Evolutionary conservation across 768 basidiomycete species (phyloP), one percentile per base, ranked within the genome.

Genomic region (Cyathus striatus): DNA sequence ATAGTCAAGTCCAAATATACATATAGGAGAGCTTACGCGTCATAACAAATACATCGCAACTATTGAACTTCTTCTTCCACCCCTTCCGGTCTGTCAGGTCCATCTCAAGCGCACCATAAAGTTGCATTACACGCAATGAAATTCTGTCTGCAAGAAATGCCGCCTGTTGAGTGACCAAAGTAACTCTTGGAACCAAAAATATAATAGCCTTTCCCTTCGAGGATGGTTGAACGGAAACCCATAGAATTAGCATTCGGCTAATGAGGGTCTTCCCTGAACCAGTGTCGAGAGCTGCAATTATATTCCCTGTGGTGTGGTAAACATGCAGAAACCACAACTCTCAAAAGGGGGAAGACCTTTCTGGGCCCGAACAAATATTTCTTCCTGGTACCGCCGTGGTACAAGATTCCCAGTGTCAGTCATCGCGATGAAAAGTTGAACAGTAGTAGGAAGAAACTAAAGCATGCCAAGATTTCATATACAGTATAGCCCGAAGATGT

Each of bases 111-210:
- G 78, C 75, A 14, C 90, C 91, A 47, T 81, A 76, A 21, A 89
- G 73, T 53, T 81, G 81, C 22, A 72, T 63, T 17, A 91, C 82
- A 27, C 76, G 77, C 33, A 91, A 57, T 0, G 82, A 70, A 1
- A 85, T 84, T 48, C 87, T 72, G 47, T 74, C 66, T 10, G 70
- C 55, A 42, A 91, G 75, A 49, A 83, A 88, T 18, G 75, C 67
- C 17, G 73, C 78, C 56, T 92, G 89, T 56, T 94, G 92, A 49
- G 86, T 78, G 17, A 93, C 92, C 13, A 95, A 75, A 2, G 88
- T 74, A 3, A 91, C 89, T 50, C 85, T 85, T 0, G 92, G 92
- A 2, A 90, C 90, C 24, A 94, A 72, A 55, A 93, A 93, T 7
- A 91, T 73, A 49, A 83, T 72, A 37, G 77, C 73, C 59, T 86